Percentiles rank a stretch among this genome's conserved stretches.
Conservation (phyloP, 2,329 filamentous ascomycete genomes). For the Waltergamsia citrina region DNA sequence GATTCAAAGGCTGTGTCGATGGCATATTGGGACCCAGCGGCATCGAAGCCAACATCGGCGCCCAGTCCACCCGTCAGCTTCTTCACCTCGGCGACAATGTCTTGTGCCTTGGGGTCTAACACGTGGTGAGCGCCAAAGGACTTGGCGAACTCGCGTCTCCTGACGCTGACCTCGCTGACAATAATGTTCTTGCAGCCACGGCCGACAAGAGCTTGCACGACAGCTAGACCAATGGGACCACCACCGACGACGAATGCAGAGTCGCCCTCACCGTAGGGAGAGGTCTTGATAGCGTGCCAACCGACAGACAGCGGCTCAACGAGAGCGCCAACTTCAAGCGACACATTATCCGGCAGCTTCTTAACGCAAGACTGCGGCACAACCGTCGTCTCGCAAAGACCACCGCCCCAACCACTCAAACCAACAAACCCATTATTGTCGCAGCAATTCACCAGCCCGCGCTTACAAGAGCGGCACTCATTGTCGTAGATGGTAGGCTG, state of each 20-base stretch:
- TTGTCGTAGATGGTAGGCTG: constrained; percentile 51
- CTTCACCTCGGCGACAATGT: constrained; percentile 33
- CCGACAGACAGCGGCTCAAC: constrained; percentile 42
- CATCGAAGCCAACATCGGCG: constrained; percentile 51
- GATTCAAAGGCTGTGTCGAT: constrained; percentile 33
- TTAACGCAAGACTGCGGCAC: constrained; percentile 38
- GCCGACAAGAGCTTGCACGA: constrained; percentile 33
- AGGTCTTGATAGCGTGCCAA: constrained; percentile 33
- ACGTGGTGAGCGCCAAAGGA: constrained; percentile 33
- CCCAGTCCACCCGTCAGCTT: constrained; percentile 38
- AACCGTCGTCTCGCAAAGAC: constrained; percentile 44
- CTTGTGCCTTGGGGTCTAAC: constrained; percentile 29
- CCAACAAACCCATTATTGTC: constrained; percentile 27
- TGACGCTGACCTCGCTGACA: constrained; percentile 32
- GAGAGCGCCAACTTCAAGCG: constrained; percentile 39
- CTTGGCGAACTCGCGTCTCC: constrained; percentile 29
- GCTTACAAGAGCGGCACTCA: constrained; percentile 43
- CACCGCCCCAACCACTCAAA: constrained; percentile 36
- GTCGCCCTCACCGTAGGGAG: constrained; percentile 26
- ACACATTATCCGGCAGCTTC: constrained; percentile 38
- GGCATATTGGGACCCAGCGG: constrained; percentile 48
- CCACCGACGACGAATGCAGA: constrained; percentile 38
- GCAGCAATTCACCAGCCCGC: constrained; percentile 47
- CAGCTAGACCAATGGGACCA: constrained; percentile 37
- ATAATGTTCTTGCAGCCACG: constrained; percentile 37